Conservation (phyloP, 2,329 filamentous ascomycete species). For the Scleromitrula shiraiana region DNA sequence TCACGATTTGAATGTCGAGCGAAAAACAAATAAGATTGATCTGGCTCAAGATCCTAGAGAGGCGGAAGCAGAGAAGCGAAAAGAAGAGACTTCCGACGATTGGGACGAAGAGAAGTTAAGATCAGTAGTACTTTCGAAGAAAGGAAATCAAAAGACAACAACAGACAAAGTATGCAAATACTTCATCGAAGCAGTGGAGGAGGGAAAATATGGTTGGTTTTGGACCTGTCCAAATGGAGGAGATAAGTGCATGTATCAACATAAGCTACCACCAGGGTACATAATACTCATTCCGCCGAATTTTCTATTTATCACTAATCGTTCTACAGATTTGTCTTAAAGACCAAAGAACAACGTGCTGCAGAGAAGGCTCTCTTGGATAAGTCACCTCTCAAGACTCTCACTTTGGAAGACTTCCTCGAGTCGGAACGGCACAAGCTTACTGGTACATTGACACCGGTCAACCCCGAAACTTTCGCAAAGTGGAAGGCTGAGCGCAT, state of each 20-base stretch:
- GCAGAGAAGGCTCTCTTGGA: constrained; percentile 94
- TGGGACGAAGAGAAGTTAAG: constrained; percentile 97
- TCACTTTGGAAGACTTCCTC: constrained; percentile 95
- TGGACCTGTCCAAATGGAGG: constrained; percentile 96
- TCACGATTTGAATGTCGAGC: constrained; percentile 80
- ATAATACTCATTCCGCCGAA: constrained; percentile 31
- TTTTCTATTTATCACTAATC: constrained; percentile 23
- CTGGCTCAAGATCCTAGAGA: constrained; percentile 79
- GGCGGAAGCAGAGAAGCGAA: constrained; percentile 68
- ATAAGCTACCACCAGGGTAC: constrained; percentile 88
- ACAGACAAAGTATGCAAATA: constrained; percentile 99
- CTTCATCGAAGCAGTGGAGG: constrained; percentile 95
- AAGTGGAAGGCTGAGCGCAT: constrained; percentile 96
- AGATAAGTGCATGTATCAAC: constrained; percentile 97
- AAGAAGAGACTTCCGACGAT: constrained; percentile 85
- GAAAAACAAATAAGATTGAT: constrained; percentile 87
- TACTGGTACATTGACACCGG: constrained; percentile 82
- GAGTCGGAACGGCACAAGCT: constrained; percentile 96
- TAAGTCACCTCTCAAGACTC: constrained; percentile 87
- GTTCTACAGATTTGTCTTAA: constrained; percentile 71
- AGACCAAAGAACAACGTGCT: constrained; percentile 93
- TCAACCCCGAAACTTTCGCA: constrained; percentile 85
- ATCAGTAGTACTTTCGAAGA: constrained; percentile 87
- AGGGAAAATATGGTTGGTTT: constrained; percentile 99
- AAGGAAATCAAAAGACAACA: constrained; percentile 89